A percentile compares a stretch with the other conserved stretches of the same genome.
Evolutionary conservation across 768 basidiomycete species (phyloP).

Genomic region (Aureoboletus auriporus): DNA sequence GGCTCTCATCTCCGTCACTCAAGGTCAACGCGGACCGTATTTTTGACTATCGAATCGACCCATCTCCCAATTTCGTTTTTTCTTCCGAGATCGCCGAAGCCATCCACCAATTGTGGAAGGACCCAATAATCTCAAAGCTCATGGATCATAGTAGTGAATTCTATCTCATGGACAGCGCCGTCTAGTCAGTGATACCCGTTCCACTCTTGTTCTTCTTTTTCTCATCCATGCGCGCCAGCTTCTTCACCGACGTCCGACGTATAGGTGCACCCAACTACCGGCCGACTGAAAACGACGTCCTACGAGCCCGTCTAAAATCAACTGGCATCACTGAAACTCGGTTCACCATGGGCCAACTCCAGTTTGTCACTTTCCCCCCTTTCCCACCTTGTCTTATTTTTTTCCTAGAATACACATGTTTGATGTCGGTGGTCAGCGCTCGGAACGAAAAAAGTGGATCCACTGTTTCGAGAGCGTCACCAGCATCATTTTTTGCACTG

Average conservation of each 20-base stretch:
- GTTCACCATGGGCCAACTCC: slow-evolving; percentile 65
- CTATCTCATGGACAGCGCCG: slow-evolving; percentile 93
- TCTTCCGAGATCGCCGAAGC: slow-evolving; percentile 65
- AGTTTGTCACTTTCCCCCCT: slow-evolving; percentile 27
- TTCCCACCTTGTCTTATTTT: not conserved
- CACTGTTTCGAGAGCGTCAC: slow-evolving; percentile 79
- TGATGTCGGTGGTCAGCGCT: slow-evolving; percentile 76
- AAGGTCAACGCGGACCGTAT: slow-evolving; percentile 54
- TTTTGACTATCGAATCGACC: slow-evolving; percentile 49
- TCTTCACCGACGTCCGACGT: slow-evolving; percentile 80
- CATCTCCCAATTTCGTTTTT: slow-evolving; percentile 42
- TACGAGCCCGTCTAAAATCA: slow-evolving; percentile 85
- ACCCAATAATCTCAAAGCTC: slow-evolving; percentile 51
- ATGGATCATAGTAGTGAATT: slow-evolving; percentile 70
- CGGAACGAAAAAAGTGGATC: slow-evolving; percentile 81
- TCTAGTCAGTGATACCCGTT: slow-evolving; percentile 55
- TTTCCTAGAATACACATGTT: slow-evolving; percentile 59
- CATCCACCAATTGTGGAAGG: slow-evolving; percentile 66
- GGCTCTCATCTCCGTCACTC: slow-evolving; percentile 15
- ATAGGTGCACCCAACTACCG: slow-evolving; percentile 80
- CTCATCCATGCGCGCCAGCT: slow-evolving; percentile 40
- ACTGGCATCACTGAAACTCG: slow-evolving; percentile 89
- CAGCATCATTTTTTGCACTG: slow-evolving; percentile 75
- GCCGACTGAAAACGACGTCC: slow-evolving; percentile 82
- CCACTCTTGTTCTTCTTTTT: not conserved